Evolutionary conservation across 2,329 filamentous ascomycete species (phyloP).

Genomic region (Sporothrix curviconia): DNA sequence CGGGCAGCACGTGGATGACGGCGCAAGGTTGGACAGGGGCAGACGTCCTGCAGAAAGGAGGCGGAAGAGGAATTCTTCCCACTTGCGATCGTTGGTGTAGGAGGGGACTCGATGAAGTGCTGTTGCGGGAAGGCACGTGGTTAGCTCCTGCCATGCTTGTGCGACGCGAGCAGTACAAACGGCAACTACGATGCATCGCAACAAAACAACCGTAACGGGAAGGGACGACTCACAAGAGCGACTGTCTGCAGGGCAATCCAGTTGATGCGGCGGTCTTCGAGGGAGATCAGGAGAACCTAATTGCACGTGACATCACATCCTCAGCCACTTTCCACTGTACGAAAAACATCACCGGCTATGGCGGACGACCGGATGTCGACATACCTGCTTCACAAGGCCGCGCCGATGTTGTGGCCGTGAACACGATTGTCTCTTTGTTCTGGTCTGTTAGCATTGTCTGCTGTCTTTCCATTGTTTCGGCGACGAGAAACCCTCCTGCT

Average conservation of each 20-base stretch:
- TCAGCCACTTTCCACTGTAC: neutral
- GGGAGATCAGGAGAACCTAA: neutral
- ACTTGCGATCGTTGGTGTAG: neutral
- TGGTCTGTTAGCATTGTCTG: neutral
- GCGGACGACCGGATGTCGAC: too few relatives aligned
- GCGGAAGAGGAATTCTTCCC: slow-evolving; percentile 8
- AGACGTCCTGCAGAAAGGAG: neutral
- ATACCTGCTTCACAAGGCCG: slow-evolving; percentile 9
- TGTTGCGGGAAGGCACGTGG: neutral
- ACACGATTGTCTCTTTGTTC: neutral
- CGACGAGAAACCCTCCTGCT: neutral
- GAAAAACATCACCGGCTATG: neutral
- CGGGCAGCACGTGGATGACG: neutral
- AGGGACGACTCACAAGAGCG: neutral
- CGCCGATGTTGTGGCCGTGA: slow-evolving; percentile 10
- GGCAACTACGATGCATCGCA: neutral
- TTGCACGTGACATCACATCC: neutral
- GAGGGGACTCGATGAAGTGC: slow-evolving; percentile 3
- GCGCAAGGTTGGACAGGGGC: neutral
- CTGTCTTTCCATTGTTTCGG: neutral
- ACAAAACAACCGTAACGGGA: too few relatives aligned
- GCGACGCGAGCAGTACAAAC: too few relatives aligned
- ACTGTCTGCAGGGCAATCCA: slow-evolving; percentile 1
- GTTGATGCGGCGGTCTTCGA: neutral
- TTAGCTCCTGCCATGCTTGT: neutral